Conservation (phyloP, 306 rosid genomes). For the Prunus mume region DNA sequence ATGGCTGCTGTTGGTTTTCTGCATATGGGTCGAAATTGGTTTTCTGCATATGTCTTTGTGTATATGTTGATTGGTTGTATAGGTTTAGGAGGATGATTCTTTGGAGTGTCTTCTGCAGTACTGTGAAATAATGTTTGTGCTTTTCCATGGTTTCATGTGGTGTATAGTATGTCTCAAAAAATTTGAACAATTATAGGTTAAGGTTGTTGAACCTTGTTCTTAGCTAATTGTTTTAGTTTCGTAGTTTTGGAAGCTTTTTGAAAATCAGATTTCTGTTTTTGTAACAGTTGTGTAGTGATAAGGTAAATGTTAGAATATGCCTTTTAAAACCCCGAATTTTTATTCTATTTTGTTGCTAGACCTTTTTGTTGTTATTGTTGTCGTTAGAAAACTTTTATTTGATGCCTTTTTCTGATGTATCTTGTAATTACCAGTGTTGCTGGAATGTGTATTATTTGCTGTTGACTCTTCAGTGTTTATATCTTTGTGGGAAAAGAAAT, state of each 20-base stretch:
- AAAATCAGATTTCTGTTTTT: background rate
- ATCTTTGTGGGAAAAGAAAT: background rate
- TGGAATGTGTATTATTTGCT: background rate
- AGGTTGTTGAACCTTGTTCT: background rate
- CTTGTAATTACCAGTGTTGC: background rate
- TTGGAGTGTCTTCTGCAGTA: background rate
- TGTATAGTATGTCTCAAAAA: background rate
- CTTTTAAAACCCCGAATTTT: background rate
- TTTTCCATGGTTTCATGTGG: background rate
- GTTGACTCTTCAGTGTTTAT: background rate
- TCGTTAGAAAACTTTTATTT: background rate
- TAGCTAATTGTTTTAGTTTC: background rate
- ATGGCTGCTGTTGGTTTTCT: conserved; percentile 9
- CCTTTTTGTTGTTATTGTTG: background rate
- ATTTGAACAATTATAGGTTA: background rate
- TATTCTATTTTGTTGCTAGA: background rate
- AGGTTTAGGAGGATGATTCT: background rate
- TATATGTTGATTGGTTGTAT: background rate
- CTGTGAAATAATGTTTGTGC: background rate
- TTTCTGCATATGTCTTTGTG: background rate
- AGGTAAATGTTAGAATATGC: background rate
- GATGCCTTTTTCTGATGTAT: background rate
- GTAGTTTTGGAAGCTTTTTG: background rate
- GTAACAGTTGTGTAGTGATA: background rate
- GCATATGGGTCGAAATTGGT: conserved; percentile 13